Evolutionary conservation across 441 rosid genomes (phyloP).

Genomic region (Corymbia calophylla): DNA sequence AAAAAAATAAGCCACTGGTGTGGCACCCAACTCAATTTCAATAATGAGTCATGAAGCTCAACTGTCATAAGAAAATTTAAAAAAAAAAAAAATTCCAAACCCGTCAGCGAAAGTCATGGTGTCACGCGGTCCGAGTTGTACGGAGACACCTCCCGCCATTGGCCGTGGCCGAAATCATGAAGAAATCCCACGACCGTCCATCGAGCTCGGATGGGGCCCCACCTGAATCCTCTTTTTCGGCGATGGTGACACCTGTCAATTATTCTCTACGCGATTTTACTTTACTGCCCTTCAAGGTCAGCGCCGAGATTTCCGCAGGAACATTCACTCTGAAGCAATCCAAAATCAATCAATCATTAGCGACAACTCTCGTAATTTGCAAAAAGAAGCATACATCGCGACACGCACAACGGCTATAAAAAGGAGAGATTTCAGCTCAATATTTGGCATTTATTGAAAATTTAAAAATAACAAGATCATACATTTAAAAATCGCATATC

Average conservation of each 20-base stretch:
- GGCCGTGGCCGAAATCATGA: not conserved
- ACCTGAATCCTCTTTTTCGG: not conserved
- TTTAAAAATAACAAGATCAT: rapidly evolving
- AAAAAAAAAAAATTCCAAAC: not conserved
- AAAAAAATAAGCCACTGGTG: not conserved
- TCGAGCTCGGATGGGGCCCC: not conserved
- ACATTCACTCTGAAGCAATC: not conserved
- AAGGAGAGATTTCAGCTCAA: not conserved
- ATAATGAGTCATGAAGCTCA: not conserved
- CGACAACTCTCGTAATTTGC: not conserved
- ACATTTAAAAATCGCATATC: not conserved
- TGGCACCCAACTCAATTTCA: not conserved
- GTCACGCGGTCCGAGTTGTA: not conserved
- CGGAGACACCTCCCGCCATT: not conserved
- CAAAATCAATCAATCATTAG: not conserved
- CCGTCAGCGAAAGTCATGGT: not conserved
- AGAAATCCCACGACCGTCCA: not conserved
- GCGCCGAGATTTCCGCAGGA: not conserved
- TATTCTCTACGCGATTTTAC: not conserved
- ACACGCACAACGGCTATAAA: not conserved
- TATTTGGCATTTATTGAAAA: not conserved
- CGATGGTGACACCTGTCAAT: not conserved
- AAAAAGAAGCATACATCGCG: not conserved
- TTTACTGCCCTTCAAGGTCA: not conserved
- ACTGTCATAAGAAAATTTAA: not conserved